Evolutionary conservation across 2,329 filamentous ascomycete genomes (phyloP), one percentile per base, ranked within the genome.

Genomic region (Alternaria novae-zelandiae): DNA sequence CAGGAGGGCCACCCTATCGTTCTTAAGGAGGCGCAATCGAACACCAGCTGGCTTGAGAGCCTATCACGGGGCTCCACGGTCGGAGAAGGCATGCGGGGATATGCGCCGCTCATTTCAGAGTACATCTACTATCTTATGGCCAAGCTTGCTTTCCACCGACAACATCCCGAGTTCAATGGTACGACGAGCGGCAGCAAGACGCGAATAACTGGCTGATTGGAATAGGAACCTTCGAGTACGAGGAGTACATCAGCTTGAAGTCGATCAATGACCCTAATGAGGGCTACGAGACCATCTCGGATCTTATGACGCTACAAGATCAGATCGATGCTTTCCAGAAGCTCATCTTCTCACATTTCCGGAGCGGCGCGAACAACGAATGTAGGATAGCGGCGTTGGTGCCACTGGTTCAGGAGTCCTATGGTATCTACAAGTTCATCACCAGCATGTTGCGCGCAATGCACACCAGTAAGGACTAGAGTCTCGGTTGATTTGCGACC

Each of bases 261-360:
- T 93, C 94, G 26, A 98, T 97, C 83, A 97, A 98, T 80, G 96
- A 99, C 80, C 96, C 96, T 5, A 98, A 99, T 77, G 96, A 99
- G 83, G 96, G 96, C 41, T 91, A 91, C 78, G 96, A 99, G 85
- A 97, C 95, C 23, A 98, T 99, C 73, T 92, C 91, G 70, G 96
- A 99, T 81, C 87, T 99, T 58, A 97, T 98, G 94, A 91, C 90
- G 9, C 86, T 99, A 63, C 96, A 99, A 79, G 96, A 99, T 81
- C 95, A 97, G 85, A 99, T 99, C 72, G 96, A 99, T 81, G 91
- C 93, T 70, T 98, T 99, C 83, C 96, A 99, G 81, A 99, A 98
- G 83, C 86, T 99, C 69, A 96, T 98, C 75, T 99, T 98, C 82
- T 96, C 96, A 5, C 94, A 98, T 81, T 98, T 99, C 83, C 90